Evolutionary conservation across 352 stramenopile genomes (phyloP).

Genomic region (Globisporangium polare): DNA sequence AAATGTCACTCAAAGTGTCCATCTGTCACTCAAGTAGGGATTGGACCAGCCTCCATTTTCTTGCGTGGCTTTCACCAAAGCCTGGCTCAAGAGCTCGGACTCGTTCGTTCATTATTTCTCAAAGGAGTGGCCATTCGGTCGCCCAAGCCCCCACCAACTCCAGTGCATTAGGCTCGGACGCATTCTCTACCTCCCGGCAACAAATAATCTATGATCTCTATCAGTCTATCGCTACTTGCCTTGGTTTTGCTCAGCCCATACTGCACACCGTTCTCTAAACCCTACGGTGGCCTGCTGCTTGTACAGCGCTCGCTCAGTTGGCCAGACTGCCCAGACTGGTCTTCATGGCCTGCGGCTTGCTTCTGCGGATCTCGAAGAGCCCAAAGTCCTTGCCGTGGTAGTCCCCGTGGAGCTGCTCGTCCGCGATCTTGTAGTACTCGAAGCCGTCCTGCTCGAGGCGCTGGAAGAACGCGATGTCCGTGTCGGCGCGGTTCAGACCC

Average conservation of each 20-base stretch:
- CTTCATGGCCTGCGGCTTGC: neutral
- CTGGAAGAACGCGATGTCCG: conserved; percentile 56
- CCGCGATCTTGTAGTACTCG: conserved; percentile 80
- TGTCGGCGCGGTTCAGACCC: conserved; percentile 74
- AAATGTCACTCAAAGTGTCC: no score
- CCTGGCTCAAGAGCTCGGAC: no score
- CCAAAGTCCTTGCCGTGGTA: conserved; percentile 79
- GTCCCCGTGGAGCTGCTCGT: conserved; percentile 44
- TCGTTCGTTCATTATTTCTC: no score
- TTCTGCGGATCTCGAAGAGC: conserved; percentile 61
- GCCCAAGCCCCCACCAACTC: no score
- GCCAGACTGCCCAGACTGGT: neutral
- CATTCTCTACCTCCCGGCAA: neutral
- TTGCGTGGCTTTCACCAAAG: no score
- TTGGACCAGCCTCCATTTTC: no score
- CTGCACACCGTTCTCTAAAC: neutral
- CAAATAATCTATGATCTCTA: neutral
- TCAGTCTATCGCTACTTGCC: neutral
- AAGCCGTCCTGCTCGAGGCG: conserved; percentile 67
- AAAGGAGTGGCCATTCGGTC: no score
- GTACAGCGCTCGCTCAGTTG: neutral
- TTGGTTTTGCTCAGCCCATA: neutral
- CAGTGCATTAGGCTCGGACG: no score
- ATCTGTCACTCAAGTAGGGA: no score
- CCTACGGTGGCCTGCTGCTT: neutral